Conservation (phyloP, 176 grass and related monocot genomes). For the Metroxylon sagu region DNA sequence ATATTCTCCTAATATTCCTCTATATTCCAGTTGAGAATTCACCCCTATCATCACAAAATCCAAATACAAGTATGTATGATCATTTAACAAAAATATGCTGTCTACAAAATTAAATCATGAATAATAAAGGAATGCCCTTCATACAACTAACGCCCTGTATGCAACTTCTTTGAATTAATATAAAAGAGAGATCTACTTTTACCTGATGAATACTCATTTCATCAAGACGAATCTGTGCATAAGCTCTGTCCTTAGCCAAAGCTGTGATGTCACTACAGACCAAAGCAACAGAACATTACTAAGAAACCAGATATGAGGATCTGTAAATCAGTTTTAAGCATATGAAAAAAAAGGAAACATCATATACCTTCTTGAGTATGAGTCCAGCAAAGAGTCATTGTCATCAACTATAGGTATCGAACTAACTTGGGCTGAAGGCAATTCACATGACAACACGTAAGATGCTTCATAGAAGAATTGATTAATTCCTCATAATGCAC, state of each 20-base stretch:
- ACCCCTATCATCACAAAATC: too few species aligned
- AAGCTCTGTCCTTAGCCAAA: slow-evolving; percentile 95
- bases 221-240: slow-evolving; percentile 84
- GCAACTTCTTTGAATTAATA: too few species aligned
- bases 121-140: too few species aligned
- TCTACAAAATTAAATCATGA: too few species aligned
- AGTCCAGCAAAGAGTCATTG: slow-evolving; percentile 81
- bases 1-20: too few species aligned
- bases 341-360: neutral
- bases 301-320: neutral
- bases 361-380: slow-evolving; percentile 86
- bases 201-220: slow-evolving; percentile 96
- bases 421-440: slow-evolving; percentile 70
- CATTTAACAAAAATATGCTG: too few species aligned
- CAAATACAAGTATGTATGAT: too few species aligned
- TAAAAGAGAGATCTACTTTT: too few species aligned
- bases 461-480: slow-evolving; percentile 6
- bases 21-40: too few species aligned
- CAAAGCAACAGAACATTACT: slow-evolving; percentile 13
- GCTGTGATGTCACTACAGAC: slow-evolving; percentile 92
- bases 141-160: too few species aligned
- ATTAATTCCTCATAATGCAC: neutral
- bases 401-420: slow-evolving; percentile 97
- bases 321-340: neutral
- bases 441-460: slow-evolving; percentile 18